A percentile compares a stretch with the other conserved stretches of the same genome.
Evolutionary conservation across 768 basidiomycete genomes (phyloP).

Genomic region (Boletus subparvulus): DNA sequence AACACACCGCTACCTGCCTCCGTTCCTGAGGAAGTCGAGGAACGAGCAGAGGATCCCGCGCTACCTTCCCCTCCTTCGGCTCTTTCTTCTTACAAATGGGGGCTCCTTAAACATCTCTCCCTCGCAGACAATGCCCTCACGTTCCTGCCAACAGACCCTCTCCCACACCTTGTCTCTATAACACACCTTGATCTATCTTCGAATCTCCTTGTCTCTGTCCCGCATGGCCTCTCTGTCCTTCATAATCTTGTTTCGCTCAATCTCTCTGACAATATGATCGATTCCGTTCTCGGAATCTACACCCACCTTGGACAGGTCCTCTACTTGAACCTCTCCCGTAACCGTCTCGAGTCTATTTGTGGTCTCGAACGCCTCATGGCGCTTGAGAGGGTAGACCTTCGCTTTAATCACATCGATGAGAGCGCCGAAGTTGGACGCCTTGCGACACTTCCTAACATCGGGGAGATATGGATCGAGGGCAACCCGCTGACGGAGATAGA

Average conservation of each 20-base stretch:
- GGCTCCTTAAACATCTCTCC: conserved; percentile 70
- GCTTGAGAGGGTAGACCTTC: conserved; percentile 82
- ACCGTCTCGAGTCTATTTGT: conserved; percentile 92
- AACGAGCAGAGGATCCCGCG: conserved; percentile 22
- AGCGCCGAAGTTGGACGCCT: conserved; percentile 83
- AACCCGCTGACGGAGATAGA: conserved; percentile 77
- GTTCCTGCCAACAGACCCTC: conserved; percentile 66
- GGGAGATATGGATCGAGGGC: conserved; percentile 79
- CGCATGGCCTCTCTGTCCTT: conserved; percentile 68
- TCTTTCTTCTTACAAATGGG: conserved; percentile 68
- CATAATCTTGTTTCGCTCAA: conserved; percentile 88
- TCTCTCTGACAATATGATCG: conserved; percentile 96
- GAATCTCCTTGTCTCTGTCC: conserved; percentile 88
- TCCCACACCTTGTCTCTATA: conserved; percentile 68
- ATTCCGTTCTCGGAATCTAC: conserved; percentile 89
- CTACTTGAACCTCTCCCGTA: conserved; percentile 76
- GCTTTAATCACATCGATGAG: conserved; percentile 78
- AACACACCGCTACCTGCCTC: conserved; percentile 54
- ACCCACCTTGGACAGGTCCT: conserved; percentile 75
- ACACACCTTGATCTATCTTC: conserved; percentile 87
- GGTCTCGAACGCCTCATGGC: conserved; percentile 88
- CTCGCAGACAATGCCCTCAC: conserved; percentile 81
- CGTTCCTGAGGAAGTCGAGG: conserved; percentile 52
- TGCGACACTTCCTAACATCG: conserved; percentile 72
- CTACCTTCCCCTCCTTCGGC: conserved; percentile 31